Conservation (phyloP, 225 moss, liverwort and hornwort species). For the Climacium dendroides region DNA sequence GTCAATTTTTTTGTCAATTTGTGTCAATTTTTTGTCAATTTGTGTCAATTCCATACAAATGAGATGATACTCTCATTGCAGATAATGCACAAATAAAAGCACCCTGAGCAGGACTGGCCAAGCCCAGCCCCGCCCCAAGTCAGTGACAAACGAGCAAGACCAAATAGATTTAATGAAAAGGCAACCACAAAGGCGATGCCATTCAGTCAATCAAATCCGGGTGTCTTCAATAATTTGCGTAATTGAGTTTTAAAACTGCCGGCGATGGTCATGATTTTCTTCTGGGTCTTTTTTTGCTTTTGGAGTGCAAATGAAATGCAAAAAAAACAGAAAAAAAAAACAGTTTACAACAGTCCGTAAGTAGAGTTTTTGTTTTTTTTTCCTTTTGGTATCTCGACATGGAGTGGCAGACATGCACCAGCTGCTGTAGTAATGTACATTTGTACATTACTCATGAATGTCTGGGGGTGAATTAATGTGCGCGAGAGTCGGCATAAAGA, state of each 20-base stretch:
- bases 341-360: not conserved
- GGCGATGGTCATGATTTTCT: not conserved
- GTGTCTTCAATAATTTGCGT: not conserved
- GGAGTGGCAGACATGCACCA: not conserved
- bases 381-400: not conserved
- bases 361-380: not conserved
- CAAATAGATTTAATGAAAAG: not conserved
- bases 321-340: not conserved
- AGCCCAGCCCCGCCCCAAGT: not conserved
- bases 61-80: not conserved
- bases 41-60: not conserved
- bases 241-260: not conserved
- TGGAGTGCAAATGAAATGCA: not conserved
- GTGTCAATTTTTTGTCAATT: not conserved
- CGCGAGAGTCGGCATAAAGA: not conserved
- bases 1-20: not conserved
- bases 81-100: not conserved
- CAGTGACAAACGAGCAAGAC: not conserved
- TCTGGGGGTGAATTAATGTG: not conserved
- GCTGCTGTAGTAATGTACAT: not conserved
- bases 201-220: rapidly evolving
- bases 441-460: not conserved
- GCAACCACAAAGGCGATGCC: not conserved
- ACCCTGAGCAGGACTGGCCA: not conserved
- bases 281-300: not conserved